phyloP scores from a whole-genome alignment of 2,329 filamentous ascomycete species.

The Cordyceps cateniannulata region DNA sequence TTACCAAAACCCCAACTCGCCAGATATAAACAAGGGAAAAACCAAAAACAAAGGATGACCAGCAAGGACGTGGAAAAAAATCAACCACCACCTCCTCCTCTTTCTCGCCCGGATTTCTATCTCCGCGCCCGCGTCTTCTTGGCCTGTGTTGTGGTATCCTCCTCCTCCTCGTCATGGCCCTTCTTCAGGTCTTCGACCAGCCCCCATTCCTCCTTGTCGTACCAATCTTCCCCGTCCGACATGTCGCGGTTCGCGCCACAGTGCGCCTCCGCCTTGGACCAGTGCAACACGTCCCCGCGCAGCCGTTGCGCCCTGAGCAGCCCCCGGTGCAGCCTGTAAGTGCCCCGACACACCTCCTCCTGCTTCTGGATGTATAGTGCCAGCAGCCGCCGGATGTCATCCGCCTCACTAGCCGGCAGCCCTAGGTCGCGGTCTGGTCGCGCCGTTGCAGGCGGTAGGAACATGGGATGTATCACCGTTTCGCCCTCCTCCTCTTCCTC shows the following conservation, averaged over 20 bases:
- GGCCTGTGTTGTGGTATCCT: constrained; percentile 52
- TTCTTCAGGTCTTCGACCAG: constrained; percentile 70
- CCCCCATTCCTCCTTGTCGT: constrained; percentile 74
- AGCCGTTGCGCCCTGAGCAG: constrained; percentile 67
- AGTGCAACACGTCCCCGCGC: constrained; percentile 63
- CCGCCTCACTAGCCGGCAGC: constrained; percentile 66
- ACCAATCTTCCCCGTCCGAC: constrained; percentile 88
- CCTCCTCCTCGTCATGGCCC: constrained; percentile 76
- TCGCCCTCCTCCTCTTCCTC: constrained; percentile 25
- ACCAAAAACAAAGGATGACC: background rate
- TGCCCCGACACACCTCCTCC: constrained; percentile 71
- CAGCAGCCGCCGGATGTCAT: constrained; percentile 68
- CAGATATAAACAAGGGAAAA: background rate
- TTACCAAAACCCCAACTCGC: background rate
- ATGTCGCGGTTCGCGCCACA: constrained; percentile 60
- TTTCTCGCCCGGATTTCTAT: background rate
- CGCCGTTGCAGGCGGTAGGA: constrained; percentile 55
- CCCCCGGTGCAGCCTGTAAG: constrained; percentile 61
- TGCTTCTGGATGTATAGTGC: constrained; percentile 79
- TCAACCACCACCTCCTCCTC: background rate
- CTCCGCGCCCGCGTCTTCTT: constrained; percentile 57
- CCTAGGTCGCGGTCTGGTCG: constrained; percentile 64
- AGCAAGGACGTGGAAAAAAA: background rate
- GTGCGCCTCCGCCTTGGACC: constrained; percentile 74
- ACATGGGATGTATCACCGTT: constrained; percentile 67